Conservation (phyloP, 805 yeast genomes). For the Nakazawaea anatomiae region DNA sequence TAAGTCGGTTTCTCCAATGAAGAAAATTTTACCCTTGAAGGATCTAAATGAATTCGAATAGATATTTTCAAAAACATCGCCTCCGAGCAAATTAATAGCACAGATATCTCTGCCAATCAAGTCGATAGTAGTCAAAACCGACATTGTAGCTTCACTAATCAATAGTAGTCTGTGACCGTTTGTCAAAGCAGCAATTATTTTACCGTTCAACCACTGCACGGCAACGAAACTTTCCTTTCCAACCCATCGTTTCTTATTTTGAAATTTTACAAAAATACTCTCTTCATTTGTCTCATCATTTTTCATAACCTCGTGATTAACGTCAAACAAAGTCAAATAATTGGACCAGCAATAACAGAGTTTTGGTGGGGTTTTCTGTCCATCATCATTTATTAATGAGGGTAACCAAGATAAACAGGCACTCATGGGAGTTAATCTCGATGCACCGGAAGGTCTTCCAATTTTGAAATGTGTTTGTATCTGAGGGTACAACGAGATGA, state of each 20-base stretch:
- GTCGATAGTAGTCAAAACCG: slow-evolving; percentile 28
- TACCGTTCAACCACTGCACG: slow-evolving; percentile 50
- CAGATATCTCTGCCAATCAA: slow-evolving; percentile 33
- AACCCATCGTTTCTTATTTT: slow-evolving; percentile 34
- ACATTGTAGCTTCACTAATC: slow-evolving; percentile 33
- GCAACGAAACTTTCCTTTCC: slow-evolving; percentile 46
- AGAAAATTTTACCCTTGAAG: slow-evolving; percentile 41
- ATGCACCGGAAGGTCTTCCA: slow-evolving; percentile 37
- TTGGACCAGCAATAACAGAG: slow-evolving; percentile 71
- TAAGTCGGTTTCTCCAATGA: slow-evolving; percentile 47
- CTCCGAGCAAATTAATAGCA: neutral
- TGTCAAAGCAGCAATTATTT: slow-evolving; percentile 35
- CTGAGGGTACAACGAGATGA: slow-evolving; percentile 50
- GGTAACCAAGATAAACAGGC: slow-evolving; percentile 67
- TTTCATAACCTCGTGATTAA: slow-evolving; percentile 27
- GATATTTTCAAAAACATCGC: slow-evolving; percentile 5
- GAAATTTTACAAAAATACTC: slow-evolving; percentile 25
- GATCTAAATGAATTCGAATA: slow-evolving; percentile 28
- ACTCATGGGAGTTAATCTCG: slow-evolving; percentile 23
- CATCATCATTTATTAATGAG: slow-evolving; percentile 24
- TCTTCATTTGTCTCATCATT: slow-evolving; percentile 19
- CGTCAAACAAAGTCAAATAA: slow-evolving; percentile 47
- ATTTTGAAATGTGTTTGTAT: slow-evolving; percentile 48
- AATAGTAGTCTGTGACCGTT: slow-evolving; percentile 38
- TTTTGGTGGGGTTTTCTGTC: slow-evolving; percentile 31